These are phyloP conservation scores for Paradendryphiella salina DNA, from an alignment of 2,329 filamentous ascomycete genomes.

Conservation along the genomic window DNA sequence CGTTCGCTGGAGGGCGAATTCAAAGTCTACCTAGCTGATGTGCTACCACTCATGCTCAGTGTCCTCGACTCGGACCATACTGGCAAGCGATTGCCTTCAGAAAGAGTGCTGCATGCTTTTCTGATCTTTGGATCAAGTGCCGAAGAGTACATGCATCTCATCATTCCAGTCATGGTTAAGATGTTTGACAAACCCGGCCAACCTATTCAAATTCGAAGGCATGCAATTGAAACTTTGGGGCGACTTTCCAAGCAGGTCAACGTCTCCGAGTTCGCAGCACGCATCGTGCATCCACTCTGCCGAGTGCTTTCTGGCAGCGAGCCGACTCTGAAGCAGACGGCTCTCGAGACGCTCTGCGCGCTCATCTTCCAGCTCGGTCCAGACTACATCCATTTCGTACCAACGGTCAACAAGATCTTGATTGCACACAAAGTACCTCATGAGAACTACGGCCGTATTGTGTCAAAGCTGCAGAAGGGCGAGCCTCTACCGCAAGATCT, in stretches of 20 bases:
- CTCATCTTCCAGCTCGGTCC: slow-evolving; percentile 94
- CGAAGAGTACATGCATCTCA: slow-evolving; percentile 99
- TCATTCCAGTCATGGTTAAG: slow-evolving; percentile 91
- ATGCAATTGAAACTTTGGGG: slow-evolving; percentile 91
- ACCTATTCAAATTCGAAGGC: slow-evolving; percentile 76
- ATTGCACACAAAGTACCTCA: slow-evolving; percentile 80
- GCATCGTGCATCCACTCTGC: slow-evolving; percentile 92
- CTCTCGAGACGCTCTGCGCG: slow-evolving; percentile 90
- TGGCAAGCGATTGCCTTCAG: slow-evolving; percentile 75
- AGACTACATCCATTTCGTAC: slow-evolving; percentile 92
- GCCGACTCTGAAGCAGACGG: slow-evolving; percentile 72
- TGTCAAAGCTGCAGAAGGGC: slow-evolving; percentile 90
- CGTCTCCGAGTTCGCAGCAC: slow-evolving; percentile 92
- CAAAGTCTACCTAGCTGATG: slow-evolving; percentile 87
- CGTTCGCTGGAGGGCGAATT: slow-evolving; percentile 95
- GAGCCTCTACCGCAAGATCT: slow-evolving; percentile 94
- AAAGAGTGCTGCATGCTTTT: slow-evolving; percentile 91
- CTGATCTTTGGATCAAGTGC: slow-evolving; percentile 92
- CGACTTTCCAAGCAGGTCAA: slow-evolving; percentile 96
- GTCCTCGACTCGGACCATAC: slow-evolving; percentile 85
- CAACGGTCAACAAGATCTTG: slow-evolving; percentile 85
- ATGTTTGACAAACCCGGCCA: slow-evolving; percentile 90
- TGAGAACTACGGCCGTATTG: slow-evolving; percentile 87
- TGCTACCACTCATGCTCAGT: slow-evolving; percentile 91
- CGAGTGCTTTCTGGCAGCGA: slow-evolving; percentile 78